Conservation (phyloP, 805 yeast genomes). For the Cyberlindnera euphorbiiphila region DNA sequence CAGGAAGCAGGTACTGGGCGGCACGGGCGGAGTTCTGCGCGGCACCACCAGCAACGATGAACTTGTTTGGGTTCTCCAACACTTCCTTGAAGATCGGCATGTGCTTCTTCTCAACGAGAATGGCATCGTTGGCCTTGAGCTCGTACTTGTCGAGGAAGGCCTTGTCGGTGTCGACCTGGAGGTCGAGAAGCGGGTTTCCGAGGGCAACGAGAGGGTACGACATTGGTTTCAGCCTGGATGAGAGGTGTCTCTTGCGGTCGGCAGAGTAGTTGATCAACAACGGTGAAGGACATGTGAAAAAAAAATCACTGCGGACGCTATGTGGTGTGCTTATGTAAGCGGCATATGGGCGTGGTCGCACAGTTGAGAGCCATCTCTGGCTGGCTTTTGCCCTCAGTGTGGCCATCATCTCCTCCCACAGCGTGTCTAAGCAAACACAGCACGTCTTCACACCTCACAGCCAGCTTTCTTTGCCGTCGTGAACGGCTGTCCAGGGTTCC, state of each 20-base stretch:
- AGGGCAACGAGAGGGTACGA: constrained; percentile 72
- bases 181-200: constrained; percentile 89
- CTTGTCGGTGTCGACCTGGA: constrained; percentile 70
- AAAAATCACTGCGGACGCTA: background rate
- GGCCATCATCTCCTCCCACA: too few relatives aligned
- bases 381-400: too few relatives aligned
- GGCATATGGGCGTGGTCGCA: too few relatives aligned
- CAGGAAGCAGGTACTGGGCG: constrained; percentile 88
- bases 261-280: background rate
- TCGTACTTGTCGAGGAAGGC: constrained; percentile 75
- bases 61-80: constrained; percentile 53
- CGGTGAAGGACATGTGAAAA: constrained; percentile 12
- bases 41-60: constrained; percentile 96
- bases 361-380: too few relatives aligned
- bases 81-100: constrained; percentile 83
- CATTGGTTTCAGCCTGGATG: constrained; percentile 34
- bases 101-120: constrained; percentile 77
- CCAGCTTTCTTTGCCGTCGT: too few relatives aligned
- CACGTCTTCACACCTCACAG: too few relatives aligned
- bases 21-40: constrained; percentile 99
- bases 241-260: background rate
- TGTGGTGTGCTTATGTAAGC: constrained; percentile 8
- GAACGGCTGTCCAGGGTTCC: too few relatives aligned
- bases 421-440: too few relatives aligned
- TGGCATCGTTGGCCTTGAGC: constrained; percentile 90